Evolutionary conservation across 441 rosid genomes (phyloP).

Genomic region (Syzygium syzygioides): DNA sequence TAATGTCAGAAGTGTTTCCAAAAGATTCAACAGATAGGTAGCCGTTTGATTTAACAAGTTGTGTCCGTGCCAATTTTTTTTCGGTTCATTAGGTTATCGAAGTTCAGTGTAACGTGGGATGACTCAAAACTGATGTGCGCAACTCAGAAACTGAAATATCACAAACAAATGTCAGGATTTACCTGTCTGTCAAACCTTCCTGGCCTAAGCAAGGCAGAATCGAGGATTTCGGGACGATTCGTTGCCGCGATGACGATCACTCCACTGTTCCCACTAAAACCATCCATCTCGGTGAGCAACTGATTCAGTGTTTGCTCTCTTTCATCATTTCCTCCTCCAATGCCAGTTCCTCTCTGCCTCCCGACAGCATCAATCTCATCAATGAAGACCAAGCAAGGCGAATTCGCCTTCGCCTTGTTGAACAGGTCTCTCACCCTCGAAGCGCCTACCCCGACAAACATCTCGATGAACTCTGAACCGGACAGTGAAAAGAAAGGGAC

Average conservation of each 20-base stretch:
- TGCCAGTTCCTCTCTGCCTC: slow-evolving; percentile 73
- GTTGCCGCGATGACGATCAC: slow-evolving; percentile 73
- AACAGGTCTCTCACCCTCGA: slow-evolving; percentile 76
- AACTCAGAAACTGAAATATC: not conserved
- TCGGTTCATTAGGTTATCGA: not conserved
- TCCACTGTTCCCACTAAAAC: slow-evolving; percentile 59
- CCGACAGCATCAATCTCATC: slow-evolving; percentile 87
- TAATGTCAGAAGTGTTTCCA: not conserved
- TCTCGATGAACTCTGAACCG: slow-evolving; percentile 74
- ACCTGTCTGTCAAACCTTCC: slow-evolving; percentile 82
- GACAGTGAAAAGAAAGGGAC: slow-evolving; percentile 73
- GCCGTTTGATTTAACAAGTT: not conserved
- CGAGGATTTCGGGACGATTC: slow-evolving; percentile 69
- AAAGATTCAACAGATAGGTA: not conserved
- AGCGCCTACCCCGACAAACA: slow-evolving; percentile 79
- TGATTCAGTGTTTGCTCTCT: slow-evolving; percentile 80
- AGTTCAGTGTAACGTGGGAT: not conserved
- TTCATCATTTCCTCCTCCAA: slow-evolving; percentile 88
- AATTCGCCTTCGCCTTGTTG: slow-evolving; percentile 65
- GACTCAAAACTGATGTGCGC: not conserved
- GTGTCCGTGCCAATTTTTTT: not conserved
- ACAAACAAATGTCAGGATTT: not conserved
- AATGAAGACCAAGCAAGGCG: slow-evolving; percentile 69
- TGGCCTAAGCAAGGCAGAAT: slow-evolving; percentile 67
- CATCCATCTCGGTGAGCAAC: slow-evolving; percentile 75